A percentile compares a stretch with the other conserved stretches of the same genome.
phyloP scores from a whole-genome alignment of 768 basidiomycete species.

The Agaricus subrufescens region DNA sequence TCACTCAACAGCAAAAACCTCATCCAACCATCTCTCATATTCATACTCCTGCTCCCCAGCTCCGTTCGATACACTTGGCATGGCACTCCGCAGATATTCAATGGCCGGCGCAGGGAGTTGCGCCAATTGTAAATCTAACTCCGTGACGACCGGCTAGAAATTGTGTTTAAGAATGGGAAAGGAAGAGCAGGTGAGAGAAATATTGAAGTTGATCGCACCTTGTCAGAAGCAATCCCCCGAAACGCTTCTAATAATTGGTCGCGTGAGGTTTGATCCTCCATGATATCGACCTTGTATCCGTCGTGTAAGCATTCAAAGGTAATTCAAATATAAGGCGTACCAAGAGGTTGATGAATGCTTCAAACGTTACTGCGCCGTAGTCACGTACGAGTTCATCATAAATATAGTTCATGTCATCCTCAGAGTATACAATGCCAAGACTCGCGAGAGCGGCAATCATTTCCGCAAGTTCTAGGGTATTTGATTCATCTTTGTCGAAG shows the following conservation, averaged over 20 bases:
- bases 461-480: constrained; percentile 79
- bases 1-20: constrained; percentile 49
- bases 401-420: constrained; percentile 83
- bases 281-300: constrained; percentile 76
- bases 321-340: constrained; percentile 35
- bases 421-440: constrained; percentile 90
- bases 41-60: constrained; percentile 68
- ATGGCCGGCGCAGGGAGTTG: constrained; percentile 72
- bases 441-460: constrained; percentile 94
- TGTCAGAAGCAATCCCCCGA: constrained; percentile 85
- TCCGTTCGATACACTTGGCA: constrained; percentile 57
- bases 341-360: constrained; percentile 92
- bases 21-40: constrained; percentile 78
- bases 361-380: constrained; percentile 87
- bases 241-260: constrained; percentile 93
- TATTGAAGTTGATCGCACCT: constrained; percentile 43
- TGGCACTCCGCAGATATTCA: constrained; percentile 76
- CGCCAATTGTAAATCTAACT: constrained; percentile 84
- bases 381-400: constrained; percentile 74
- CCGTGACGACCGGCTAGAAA: constrained; percentile 85
- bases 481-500: constrained; percentile 91
- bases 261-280: constrained; percentile 90
- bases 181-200: not conserved
- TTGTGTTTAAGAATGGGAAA: constrained; percentile 5
- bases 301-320: not conserved